Evolutionary conservation across 257 asterid genomes (phyloP).

Genomic region (Jaltomata sinuosa): DNA sequence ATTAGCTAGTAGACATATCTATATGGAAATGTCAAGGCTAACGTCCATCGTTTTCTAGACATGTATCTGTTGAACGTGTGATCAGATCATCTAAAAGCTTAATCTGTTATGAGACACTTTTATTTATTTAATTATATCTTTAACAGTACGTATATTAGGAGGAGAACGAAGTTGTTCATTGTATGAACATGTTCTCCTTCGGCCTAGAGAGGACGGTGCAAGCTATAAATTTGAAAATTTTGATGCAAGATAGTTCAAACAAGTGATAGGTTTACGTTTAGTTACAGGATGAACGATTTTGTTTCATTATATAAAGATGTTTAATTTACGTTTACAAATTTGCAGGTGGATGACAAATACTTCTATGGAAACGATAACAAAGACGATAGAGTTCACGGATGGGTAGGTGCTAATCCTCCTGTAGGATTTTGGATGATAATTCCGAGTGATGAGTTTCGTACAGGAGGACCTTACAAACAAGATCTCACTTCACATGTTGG

Average conservation of each 20-base stretch:
- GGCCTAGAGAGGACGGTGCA: neutral
- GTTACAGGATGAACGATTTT: neutral
- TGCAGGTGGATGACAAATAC: slow-evolving; percentile 84
- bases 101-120: neutral
- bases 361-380: slow-evolving; percentile 75
- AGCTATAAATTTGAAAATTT: no score
- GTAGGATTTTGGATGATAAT: slow-evolving; percentile 86
- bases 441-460: slow-evolving; percentile 75
- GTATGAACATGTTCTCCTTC: neutral
- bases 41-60: neutral
- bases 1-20: neutral
- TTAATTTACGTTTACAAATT: neutral
- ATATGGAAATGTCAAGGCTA: neutral
- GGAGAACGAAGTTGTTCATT: neutral
- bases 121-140: neutral
- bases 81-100: neutral
- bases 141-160: neutral
- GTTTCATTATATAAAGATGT: neutral
- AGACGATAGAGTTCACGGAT: slow-evolving; percentile 67
- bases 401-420: slow-evolving; percentile 44
- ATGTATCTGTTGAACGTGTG: neutral
- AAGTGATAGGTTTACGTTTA: neutral
- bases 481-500: slow-evolving; percentile 92
- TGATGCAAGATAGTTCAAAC: no score
- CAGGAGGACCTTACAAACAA: slow-evolving; percentile 79